These are phyloP conservation scores for Chlamydomonas sphaeroides DNA, from an alignment of 139 green algal species.

Conservation along the genomic window DNA sequence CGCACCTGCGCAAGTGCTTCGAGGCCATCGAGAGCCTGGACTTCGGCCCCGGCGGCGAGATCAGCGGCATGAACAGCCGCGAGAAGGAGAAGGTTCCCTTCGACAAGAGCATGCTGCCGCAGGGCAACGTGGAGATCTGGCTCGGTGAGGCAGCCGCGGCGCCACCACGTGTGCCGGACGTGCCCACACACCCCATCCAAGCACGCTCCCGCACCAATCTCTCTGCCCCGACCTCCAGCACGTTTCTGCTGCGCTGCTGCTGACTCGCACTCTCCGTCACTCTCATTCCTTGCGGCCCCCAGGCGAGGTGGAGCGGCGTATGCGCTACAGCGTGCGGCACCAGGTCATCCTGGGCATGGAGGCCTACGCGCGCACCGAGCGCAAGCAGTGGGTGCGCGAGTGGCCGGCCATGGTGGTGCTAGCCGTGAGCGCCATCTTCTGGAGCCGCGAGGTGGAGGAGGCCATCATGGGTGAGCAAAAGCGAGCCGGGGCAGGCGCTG, in stretches of 20 bases:
- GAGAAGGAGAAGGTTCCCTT: conserved; percentile 78
- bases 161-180: neutral
- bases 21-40: conserved; percentile 84
- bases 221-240: too few relatives aligned
- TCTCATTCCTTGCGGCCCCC: neutral
- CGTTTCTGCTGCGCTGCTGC: too few relatives aligned
- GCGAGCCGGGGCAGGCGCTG: too few relatives aligned
- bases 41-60: conserved; percentile 75
- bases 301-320: conserved; percentile 80
- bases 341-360: conserved; percentile 56
- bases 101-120: conserved; percentile 69
- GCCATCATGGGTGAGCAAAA: conserved; percentile 63
- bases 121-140: conserved; percentile 84
- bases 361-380: conserved; percentile 35
- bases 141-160: conserved; percentile 63
- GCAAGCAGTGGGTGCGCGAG: conserved; percentile 77
- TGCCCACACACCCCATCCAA: too few relatives aligned
- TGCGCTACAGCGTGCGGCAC: conserved; percentile 69
- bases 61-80: conserved; percentile 77
- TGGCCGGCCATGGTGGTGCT: conserved; percentile 89
- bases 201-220: too few relatives aligned
- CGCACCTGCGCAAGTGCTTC: conserved; percentile 89
- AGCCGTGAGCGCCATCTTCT: conserved; percentile 72
- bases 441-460: conserved; percentile 71
- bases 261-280: too few relatives aligned